Evolutionary conservation across 495 filamentous ascomycete genomes (phyloP).

Genomic region (Acidomyces sp.): DNA sequence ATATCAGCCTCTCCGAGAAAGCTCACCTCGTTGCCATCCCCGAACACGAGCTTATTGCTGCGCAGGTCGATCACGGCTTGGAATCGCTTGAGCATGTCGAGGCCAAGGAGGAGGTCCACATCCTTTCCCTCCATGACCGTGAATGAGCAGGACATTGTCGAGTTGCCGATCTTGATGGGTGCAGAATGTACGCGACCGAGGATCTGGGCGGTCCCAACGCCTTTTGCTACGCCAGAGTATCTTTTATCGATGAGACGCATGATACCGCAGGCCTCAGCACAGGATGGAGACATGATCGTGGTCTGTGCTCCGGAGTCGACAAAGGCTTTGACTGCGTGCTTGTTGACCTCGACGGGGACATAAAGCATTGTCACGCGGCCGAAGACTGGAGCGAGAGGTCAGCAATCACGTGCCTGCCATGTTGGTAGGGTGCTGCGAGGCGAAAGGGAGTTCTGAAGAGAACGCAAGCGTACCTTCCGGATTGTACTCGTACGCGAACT

Average conservation of each 20-base stretch:
- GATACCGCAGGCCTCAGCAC: conserved; percentile 83
- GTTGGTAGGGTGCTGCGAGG: no score
- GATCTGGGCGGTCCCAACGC: conserved; percentile 87
- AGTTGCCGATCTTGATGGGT: conserved; percentile 78
- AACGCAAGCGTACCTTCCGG: conserved; percentile 61
- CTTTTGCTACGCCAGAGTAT: conserved; percentile 79
- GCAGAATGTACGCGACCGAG: conserved; percentile 90
- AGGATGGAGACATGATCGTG: conserved; percentile 94
- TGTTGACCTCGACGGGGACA: conserved; percentile 90
- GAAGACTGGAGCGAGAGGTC: conserved; percentile 60
- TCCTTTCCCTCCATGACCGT: conserved; percentile 99
- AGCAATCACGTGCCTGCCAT: no score
- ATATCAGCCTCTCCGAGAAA: conserved; percentile 92
- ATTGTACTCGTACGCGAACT: conserved; percentile 90
- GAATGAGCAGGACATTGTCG: conserved; percentile 85
- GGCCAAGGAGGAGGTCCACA: conserved; percentile 84
- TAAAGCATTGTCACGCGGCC: conserved; percentile 91
- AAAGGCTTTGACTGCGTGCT: conserved; percentile 80
- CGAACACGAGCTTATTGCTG: conserved; percentile 68
- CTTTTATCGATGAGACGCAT: conserved; percentile 92
- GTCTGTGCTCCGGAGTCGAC: conserved; percentile 97
- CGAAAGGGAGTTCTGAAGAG: no score
- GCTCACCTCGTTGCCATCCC: conserved; percentile 61
- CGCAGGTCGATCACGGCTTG: conserved; percentile 83
- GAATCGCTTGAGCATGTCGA: conserved; percentile 93